Evolutionary conservation across 257 asterid species (phyloP).

Genomic region (Mitragyna speciosa): DNA sequence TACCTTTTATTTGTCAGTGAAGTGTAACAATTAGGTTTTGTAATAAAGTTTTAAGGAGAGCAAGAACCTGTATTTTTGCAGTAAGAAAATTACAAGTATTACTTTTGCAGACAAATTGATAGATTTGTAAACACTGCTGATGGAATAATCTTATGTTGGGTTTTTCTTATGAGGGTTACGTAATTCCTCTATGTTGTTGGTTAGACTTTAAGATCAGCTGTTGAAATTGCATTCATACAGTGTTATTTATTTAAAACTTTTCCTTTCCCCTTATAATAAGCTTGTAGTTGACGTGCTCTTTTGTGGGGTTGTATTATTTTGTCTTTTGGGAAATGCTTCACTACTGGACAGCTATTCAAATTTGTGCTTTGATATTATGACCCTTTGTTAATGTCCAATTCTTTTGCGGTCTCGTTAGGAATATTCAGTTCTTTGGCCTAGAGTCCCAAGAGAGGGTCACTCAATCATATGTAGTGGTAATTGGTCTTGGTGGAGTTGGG

Average conservation of each 20-base stretch:
- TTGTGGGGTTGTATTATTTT: background rate
- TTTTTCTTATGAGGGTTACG: background rate
- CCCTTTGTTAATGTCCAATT: background rate
- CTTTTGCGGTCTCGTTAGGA: conserved; percentile 46
- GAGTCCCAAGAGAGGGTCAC: conserved; percentile 76
- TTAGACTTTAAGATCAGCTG: background rate
- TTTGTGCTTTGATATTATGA: conserved; percentile 1
- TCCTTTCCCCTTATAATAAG: background rate
- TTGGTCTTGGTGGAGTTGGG: conserved; percentile 99
- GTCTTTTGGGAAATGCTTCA: background rate
- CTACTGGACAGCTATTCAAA: background rate
- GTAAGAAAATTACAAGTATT: background rate
- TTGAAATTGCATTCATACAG: background rate
- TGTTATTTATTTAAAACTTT: background rate
- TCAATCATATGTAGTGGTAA: conserved; percentile 79
- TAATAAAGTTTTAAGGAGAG: background rate
- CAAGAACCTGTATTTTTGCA: background rate
- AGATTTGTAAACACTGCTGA: background rate
- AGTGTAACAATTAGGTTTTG: background rate
- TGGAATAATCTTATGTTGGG: background rate
- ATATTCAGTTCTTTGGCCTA: conserved; percentile 90
- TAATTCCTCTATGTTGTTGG: background rate
- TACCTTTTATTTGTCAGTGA: background rate
- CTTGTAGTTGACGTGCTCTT: background rate
- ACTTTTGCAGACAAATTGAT: background rate